Evolutionary conservation across 1,139 yeast species (phyloP), one percentile per base, ranked within the genome.

Genomic region (Arxiozyma heterogenica): DNA sequence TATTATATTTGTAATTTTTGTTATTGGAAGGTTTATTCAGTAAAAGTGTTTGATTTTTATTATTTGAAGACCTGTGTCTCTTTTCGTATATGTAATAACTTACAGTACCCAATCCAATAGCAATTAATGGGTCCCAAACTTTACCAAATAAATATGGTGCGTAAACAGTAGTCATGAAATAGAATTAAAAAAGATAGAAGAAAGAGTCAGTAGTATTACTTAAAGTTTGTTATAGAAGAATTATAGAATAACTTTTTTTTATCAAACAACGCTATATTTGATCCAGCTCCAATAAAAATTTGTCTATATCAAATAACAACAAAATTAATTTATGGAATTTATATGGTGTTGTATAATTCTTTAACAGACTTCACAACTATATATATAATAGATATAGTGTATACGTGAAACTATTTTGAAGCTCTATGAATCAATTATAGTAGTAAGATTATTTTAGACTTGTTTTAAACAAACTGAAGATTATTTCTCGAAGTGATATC

Each of bases 1-100:
- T 45, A n/a, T 7, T 21, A 45, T 38, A 5, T 21, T 22, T 39
- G 23, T 23, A 21, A 34, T 22, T 43, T 21, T 15, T 43, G 5
- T 18, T 38, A 27, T 34, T 27, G 11, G 34, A 17, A 27, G 30
- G 7, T 43, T 45, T 38, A 20, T 11, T 39, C 15, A 30, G 23
- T 6, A 54, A 17, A 42, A 56, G 30, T 20, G 23, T 53, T 45
- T 50, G 49, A 18, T 47, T 44, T 4, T 54, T 53, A 22, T 25
- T 41, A 34, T 34, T 34, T 34, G 39, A 12, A 34, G 39, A 34
- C 51, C 55, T 52, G 50, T 54, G 38, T 50, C 48, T 54, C 12
- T 43, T 49, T 50, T 56, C 58, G 52, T 49, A 54, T 20, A 53
- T 44, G 44, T 49, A 50, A 44, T 50, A 56, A 49, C 58, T 54